Conservation (phyloP, 2,329 filamentous ascomycete species). For the Fonsecaea nubica region DNA sequence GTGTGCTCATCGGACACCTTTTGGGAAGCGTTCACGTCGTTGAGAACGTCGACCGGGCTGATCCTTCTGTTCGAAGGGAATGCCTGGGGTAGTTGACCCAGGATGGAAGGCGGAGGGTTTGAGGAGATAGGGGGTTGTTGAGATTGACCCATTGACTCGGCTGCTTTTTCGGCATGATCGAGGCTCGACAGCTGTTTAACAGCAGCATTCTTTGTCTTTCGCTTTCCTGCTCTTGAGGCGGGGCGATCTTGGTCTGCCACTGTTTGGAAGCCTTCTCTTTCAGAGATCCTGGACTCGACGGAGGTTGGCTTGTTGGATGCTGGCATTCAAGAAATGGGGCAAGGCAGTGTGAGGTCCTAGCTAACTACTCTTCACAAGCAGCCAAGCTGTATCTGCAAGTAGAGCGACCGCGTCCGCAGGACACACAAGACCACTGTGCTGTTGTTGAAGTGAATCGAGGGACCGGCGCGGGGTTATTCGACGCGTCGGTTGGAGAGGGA, state of each 20-base stretch:
- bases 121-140: conserved; percentile 16
- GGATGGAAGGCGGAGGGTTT: conserved; percentile 28
- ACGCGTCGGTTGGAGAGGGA: conserved; percentile 18
- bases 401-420: background rate
- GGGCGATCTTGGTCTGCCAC: conserved; percentile 30
- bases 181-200: conserved; percentile 29
- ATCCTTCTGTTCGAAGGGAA: conserved; percentile 28
- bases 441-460: background rate
- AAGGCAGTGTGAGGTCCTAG: background rate
- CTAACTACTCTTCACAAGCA: conserved; percentile 6
- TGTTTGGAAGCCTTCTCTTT: conserved; percentile 21
- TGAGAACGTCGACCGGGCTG: conserved; percentile 25
- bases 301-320: conserved; percentile 30
- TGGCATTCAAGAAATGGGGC: conserved; percentile 34
- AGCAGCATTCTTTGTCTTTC: conserved; percentile 38
- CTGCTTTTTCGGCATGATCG: conserved; percentile 34
- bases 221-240: conserved; percentile 33
- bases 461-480: conserved; percentile 19
- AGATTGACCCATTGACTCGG: conserved; percentile 31
- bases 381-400: background rate
- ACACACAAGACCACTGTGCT: background rate
- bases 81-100: conserved; percentile 30
- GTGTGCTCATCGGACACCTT: conserved; percentile 41
- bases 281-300: conserved; percentile 24
- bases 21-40: conserved; percentile 32